Evolutionary conservation across 345 rosid species (phyloP).

Genomic region (Durio zibethinus): DNA sequence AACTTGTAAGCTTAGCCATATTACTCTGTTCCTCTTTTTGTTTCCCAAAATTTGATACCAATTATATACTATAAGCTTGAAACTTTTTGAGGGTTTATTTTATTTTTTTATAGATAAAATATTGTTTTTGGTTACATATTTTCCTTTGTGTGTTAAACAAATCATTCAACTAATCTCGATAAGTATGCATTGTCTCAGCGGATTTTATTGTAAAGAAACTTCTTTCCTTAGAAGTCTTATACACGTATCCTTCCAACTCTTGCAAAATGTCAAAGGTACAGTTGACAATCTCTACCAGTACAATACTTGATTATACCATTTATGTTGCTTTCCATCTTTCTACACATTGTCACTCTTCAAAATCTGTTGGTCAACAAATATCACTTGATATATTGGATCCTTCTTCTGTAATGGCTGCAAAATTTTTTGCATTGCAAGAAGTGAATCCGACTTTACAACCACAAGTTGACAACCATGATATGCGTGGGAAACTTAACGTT

Average conservation of each 20-base stretch:
- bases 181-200: not conserved
- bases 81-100: not conserved
- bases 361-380: no score
- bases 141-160: not conserved
- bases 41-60: not conserved
- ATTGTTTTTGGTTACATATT: not conserved
- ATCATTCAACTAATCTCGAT: not conserved
- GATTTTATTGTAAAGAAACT: not conserved
- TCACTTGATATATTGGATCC: no score
- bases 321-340: not conserved
- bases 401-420: no score
- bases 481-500: no score
- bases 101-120: not conserved
- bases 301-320: not conserved
- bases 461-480: no score
- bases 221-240: not conserved
- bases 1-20: not conserved
- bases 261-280: not conserved
- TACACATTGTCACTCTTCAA: no score
- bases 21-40: not conserved
- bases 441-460: no score
- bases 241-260: not conserved
- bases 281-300: not conserved
- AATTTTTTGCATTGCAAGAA: no score
- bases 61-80: not conserved